A percentile compares a stretch with the other conserved stretches of the same genome.
Conservation (phyloP, 2,329 filamentous ascomycete genomes). For the Ceratocystis papillata region DNA sequence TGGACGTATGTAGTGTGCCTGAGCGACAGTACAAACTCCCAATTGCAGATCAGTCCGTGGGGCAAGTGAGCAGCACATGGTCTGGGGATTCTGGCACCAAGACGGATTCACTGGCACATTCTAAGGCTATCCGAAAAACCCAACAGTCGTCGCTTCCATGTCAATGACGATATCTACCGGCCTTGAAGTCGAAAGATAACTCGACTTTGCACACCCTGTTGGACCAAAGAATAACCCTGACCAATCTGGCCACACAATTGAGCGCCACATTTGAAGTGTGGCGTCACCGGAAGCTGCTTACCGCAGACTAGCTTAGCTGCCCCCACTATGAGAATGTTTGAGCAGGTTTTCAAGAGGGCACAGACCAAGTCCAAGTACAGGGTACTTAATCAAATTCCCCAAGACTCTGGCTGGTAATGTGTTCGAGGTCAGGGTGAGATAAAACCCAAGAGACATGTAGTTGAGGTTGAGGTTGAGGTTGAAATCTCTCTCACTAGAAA, state of each 20-base stretch:
- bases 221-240: no score
- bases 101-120: no score
- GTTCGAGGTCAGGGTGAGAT: not conserved
- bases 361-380: slow-evolving; percentile 29
- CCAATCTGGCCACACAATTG: not conserved
- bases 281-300: not conserved
- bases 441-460: not conserved
- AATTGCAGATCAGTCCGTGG: no score
- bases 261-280: slow-evolving; percentile 5
- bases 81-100: no score
- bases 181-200: no score
- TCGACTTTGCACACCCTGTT: not conserved
- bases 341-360: slow-evolving; percentile 38
- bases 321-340: slow-evolving; percentile 39
- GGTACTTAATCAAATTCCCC: slow-evolving; percentile 29
- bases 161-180: no score
- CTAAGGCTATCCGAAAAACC: no score
- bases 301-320: not conserved
- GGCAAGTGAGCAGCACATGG: no score
- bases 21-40: no score
- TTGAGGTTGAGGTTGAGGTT: not conserved
- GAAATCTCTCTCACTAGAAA: not conserved
- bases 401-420: not conserved
- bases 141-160: no score
- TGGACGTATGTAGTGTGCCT: no score